A percentile compares a stretch with the other conserved stretches of the same genome.
These are phyloP conservation scores for Cicer judaicum DNA, from an alignment of 306 rosid species.

Conservation along the genomic window DNA sequence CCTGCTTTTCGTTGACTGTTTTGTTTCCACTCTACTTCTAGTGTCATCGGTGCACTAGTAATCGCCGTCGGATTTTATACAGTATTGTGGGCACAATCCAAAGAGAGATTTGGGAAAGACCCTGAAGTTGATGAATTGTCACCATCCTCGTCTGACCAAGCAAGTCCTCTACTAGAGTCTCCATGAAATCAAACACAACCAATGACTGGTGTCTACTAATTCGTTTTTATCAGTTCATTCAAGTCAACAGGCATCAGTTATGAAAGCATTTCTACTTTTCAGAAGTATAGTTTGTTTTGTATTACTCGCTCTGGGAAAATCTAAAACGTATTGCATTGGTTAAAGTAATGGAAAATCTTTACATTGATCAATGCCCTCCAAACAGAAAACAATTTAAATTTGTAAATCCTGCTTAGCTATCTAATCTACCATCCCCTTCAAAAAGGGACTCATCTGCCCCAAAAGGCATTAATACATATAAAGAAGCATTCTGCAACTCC, in stretches of 20 bases:
- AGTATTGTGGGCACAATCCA: slow-evolving; percentile 69
- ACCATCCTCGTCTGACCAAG: slow-evolving; percentile 37
- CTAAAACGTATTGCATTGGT: slow-evolving; percentile 7
- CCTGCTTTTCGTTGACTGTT: not conserved
- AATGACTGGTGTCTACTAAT: not conserved
- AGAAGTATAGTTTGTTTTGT: slow-evolving; percentile 13
- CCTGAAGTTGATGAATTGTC: slow-evolving; percentile 40
- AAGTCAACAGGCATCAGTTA: not conserved
- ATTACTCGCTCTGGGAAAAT: not conserved
- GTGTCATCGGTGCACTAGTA: slow-evolving; percentile 57
- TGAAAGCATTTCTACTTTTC: slow-evolving; percentile 7
- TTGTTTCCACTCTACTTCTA: slow-evolving; percentile 26
- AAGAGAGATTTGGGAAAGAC: slow-evolving; percentile 39
- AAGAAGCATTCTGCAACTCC: slow-evolving; percentile 36
- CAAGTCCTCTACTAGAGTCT: slow-evolving; percentile 52
- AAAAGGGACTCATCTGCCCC: slow-evolving; percentile 34
- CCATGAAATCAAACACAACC: slow-evolving; percentile 21
- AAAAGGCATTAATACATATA: slow-evolving; percentile 32
- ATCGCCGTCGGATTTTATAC: slow-evolving; percentile 61
- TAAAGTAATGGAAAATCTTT: slow-evolving; percentile 30
- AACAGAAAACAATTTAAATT: not conserved
- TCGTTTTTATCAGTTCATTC: not conserved
- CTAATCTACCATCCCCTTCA: slow-evolving; percentile 40
- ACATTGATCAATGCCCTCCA: slow-evolving; percentile 38
- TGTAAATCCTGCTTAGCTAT: slow-evolving; percentile 46